A percentile compares a stretch with the other conserved stretches of the same genome.
Conservation (phyloP, 768 basidiomycete genomes). For the Zangia roseola region DNA sequence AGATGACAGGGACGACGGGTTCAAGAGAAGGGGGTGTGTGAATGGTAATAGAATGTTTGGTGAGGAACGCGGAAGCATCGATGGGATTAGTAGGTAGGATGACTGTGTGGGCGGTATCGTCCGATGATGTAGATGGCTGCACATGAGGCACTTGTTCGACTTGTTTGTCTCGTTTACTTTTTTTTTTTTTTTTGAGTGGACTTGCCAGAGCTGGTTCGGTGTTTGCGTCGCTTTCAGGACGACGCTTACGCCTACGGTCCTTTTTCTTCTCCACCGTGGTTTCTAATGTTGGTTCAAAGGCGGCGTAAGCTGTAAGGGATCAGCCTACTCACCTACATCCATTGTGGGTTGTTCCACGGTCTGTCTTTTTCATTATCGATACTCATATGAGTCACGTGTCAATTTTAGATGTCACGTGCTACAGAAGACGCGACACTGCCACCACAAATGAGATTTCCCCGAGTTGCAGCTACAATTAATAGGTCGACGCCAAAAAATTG, state of each 20-base stretch:
- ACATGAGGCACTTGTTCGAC: not conserved
- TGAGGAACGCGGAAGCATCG: slow-evolving; percentile 64
- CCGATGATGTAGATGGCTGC: slow-evolving; percentile 1
- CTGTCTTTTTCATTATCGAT: not conserved
- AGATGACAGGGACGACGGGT: slow-evolving; percentile 61
- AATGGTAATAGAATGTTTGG: slow-evolving; percentile 72
- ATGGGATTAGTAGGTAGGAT: slow-evolving; percentile 11
- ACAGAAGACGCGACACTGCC: slow-evolving; percentile 17
- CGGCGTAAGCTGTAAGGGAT: not conserved
- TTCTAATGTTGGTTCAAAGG: not conserved
- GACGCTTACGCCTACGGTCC: slow-evolving; percentile 27
- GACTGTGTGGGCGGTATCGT: slow-evolving; percentile 16
- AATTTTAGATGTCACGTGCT: slow-evolving; percentile 12
- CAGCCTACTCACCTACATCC: not conserved
- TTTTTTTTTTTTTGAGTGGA: slow-evolving; percentile 26
- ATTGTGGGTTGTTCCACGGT: not conserved
- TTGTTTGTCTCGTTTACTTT: slow-evolving; percentile 20
- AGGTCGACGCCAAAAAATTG: not conserved
- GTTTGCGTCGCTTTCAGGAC: slow-evolving; percentile 2
- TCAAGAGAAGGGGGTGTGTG: slow-evolving; percentile 47
- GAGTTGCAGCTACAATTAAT: not conserved
- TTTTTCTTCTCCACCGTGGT: slow-evolving; percentile 14
- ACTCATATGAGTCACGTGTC: not conserved
- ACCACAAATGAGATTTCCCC: slow-evolving; percentile 12
- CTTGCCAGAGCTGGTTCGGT: slow-evolving; percentile 3